These are phyloP conservation scores for Magnolia kwangsiensis DNA, from an alignment of 164 flowering plant species.

Conservation along the genomic window DNA sequence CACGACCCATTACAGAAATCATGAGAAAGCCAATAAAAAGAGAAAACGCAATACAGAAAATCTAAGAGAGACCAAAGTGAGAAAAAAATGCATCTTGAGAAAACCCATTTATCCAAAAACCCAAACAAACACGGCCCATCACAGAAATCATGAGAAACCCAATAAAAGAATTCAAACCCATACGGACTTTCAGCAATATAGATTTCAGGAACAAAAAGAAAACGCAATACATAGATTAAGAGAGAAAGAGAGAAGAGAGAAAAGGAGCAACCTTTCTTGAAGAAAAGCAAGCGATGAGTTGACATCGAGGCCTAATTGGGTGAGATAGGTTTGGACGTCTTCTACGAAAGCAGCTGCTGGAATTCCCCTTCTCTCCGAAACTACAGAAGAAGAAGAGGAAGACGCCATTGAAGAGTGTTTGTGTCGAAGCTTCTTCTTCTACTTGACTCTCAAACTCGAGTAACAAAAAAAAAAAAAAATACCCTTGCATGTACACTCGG, in stretches of 20 bases:
- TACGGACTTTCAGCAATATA: background rate
- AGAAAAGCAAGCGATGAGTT: slow-evolving; percentile 78
- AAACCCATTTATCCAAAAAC: background rate
- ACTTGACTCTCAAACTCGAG: background rate
- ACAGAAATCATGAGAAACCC: background rate
- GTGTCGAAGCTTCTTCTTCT: background rate
- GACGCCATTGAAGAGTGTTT: slow-evolving; percentile 9
- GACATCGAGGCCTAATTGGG: slow-evolving; percentile 68
- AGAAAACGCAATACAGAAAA: background rate
- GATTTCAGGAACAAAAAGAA: background rate
- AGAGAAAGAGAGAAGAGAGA: background rate
- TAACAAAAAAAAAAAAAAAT: too few relatives aligned
- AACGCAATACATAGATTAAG: background rate
- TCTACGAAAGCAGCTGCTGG: slow-evolving; percentile 87
- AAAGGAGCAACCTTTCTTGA: slow-evolving; percentile 44
- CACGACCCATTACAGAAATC: too few relatives aligned
- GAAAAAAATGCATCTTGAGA: background rate
- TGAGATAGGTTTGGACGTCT: slow-evolving; percentile 74
- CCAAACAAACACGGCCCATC: background rate
- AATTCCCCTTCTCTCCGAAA: slow-evolving; percentile 83
- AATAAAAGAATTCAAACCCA: background rate
- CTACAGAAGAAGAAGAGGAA: slow-evolving; percentile 19
- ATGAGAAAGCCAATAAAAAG: background rate
- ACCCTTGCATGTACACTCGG: background rate
- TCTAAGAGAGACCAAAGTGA: background rate